Base-by-base conservation (phyloP, 331 rosid species). In the Stylosanthes scabra region DNA sequence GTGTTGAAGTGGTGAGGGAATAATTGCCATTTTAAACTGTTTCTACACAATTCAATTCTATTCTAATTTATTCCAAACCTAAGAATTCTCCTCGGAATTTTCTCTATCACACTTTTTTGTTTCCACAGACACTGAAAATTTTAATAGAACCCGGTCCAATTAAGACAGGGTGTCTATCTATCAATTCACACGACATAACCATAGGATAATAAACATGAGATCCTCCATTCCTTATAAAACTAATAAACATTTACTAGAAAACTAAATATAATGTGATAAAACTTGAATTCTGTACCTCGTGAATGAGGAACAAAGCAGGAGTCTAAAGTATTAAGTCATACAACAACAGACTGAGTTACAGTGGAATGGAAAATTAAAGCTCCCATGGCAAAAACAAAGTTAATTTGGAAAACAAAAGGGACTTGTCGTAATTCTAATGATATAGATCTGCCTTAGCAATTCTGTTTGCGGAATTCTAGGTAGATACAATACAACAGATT, bases 371-470 rank as follows among this genome's bases (percentile, higher is more conserved):
- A 25, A 74, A 3, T 29, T 66, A 41, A 14, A 8, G 20, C 52
- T 59, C 14, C 15, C 76, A 69, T 51, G 55, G 51, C 44, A 20
- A 68, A n/a, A 58, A 68, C 12, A 45, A 49, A 25, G 7, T 62
- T 54, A 63, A 63, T 41, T 73, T 5, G 44, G 12, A 7, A 58
- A 52, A 64, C 1, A 62, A 5, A 5, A 52, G 66, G 39, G 44
- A 42, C 28, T 44, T n/a, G 55, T 49, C 55, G 6, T 12, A 2
- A 13, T n/a, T 13, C 68, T 20, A n/a, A 50, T 49, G 39, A 42
- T 56, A 56, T 27, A 67, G 80, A 74, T 83, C 76, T 70, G 64
- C 34, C 56, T 13, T 63, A 57, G 65, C 57, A 56, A 1, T 71
- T 50, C 29, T 2, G 67, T 9, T 11, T 13, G 5, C 76, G 61